These are phyloP conservation scores for Eimeria tenella DNA, from an alignment of 169 alveolate species.

Conservation along the genomic window DNA sequence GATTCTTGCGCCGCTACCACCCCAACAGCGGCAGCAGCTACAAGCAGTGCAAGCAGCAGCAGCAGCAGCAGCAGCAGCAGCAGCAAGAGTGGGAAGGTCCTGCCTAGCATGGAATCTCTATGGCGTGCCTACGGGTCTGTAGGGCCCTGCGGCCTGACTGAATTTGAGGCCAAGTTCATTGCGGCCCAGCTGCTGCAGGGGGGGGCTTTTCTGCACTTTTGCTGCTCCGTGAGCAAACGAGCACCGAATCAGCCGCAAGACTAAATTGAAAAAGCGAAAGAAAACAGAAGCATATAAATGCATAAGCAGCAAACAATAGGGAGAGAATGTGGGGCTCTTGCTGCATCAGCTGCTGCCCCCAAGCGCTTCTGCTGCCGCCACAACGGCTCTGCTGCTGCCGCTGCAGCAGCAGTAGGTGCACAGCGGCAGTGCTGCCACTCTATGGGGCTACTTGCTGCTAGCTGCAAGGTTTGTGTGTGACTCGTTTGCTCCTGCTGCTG, in stretches of 20 bases:
- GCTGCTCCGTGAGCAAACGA: not conserved
- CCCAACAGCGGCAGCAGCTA: not conserved
- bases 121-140: not conserved
- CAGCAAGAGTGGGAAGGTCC: not conserved
- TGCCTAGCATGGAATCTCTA: not conserved
- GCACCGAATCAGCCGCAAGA: too few species aligned
- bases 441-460: not conserved
- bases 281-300: not conserved
- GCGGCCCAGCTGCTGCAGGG: conserved; percentile 70
- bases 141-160: conserved; percentile 60
- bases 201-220: conserved; percentile 64
- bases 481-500: not conserved
- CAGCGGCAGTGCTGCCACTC: too few species aligned
- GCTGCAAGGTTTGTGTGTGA: not conserved
- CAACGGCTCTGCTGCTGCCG: not conserved
- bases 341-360: too few species aligned
- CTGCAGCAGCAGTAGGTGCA: not conserved
- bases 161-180: conserved; percentile 54
- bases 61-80: conserved; percentile 27
- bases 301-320: not conserved
- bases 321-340: not conserved
- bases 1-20: not conserved
- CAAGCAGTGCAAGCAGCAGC: conserved; percentile 6
- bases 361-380: too few species aligned
- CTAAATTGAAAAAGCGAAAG: too few species aligned